Evolutionary conservation across 306 rosid species (phyloP).

Genomic region (Casuarina glauca): DNA sequence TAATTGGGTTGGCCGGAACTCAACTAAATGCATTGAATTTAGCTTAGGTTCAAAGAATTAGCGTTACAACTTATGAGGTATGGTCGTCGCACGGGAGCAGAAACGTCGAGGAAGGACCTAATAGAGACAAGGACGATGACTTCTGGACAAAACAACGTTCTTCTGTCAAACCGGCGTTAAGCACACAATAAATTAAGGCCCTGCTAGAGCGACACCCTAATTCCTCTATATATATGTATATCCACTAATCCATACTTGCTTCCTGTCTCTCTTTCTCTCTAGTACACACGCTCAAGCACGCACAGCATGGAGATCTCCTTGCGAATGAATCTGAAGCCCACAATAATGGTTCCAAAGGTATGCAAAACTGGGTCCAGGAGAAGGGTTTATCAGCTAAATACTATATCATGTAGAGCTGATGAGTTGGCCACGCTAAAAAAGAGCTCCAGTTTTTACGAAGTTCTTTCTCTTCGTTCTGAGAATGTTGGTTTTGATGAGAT

Average conservation of each 20-base stretch:
- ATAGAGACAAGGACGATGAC: background rate
- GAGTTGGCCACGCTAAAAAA: background rate
- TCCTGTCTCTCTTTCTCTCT: conserved; percentile 1
- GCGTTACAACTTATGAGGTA: background rate
- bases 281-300: background rate
- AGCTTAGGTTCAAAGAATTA: background rate
- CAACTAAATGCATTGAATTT: no score
- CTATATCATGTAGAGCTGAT: conserved; percentile 17
- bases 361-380: background rate
- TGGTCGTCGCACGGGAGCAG: background rate
- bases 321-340: conserved; percentile 14
- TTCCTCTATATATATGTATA: background rate
- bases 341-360: background rate
- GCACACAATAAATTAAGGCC: no score
- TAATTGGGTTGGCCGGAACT: no score
- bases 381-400: background rate
- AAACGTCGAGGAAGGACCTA: conserved; percentile 6
- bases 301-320: conserved; percentile 26
- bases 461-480: conserved; percentile 33
- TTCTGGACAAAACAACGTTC: conserved; percentile 11
- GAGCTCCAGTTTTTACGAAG: conserved; percentile 31
- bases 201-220: background rate
- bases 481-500: conserved; percentile 29
- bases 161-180: background rate
- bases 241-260: background rate